A percentile compares a stretch with the other conserved stretches of the same genome.
These are phyloP conservation scores for Podospora pseudopauciseta DNA, from an alignment of 495 filamentous ascomycete species.

Conservation along the genomic window DNA sequence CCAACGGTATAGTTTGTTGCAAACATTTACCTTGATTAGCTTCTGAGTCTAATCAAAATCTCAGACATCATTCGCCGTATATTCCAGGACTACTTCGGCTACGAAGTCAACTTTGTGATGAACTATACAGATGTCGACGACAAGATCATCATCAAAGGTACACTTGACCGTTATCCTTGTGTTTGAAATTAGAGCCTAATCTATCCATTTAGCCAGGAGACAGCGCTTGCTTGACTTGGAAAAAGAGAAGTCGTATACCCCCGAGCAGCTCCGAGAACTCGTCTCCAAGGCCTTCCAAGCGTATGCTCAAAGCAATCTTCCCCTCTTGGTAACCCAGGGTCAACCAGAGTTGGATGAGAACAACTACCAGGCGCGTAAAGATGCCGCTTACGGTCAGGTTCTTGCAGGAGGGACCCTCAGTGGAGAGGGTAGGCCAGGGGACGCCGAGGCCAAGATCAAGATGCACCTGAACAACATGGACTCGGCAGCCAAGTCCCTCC, in stretches of 20 bases:
- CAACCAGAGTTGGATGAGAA: conserved; percentile 40
- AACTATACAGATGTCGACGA: conserved; percentile 93
- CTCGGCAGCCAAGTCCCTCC: conserved; percentile 56
- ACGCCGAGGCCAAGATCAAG: conserved; percentile 80
- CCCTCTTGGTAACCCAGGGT: conserved; percentile 48
- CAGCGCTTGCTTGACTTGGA: conserved; percentile 67
- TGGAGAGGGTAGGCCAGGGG: conserved; percentile 57
- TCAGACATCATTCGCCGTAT: conserved; percentile 91
- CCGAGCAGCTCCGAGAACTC: conserved; percentile 46
- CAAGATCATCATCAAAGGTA: conserved; percentile 53
- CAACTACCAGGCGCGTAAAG: conserved; percentile 53
- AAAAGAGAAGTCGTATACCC: conserved; percentile 41
- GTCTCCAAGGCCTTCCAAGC: conserved; percentile 62
- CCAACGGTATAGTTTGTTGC: neutral
- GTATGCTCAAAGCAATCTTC: conserved; percentile 77
- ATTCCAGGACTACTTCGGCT: conserved; percentile 80
- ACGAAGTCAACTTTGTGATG: conserved; percentile 86
- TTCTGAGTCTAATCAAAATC: conserved; percentile 41
- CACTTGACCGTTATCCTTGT: neutral
- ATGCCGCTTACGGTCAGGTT: conserved; percentile 60
- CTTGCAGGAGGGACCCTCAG: conserved; percentile 60
- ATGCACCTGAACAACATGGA: conserved; percentile 84
- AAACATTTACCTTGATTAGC: neutral
- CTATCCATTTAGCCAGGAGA: conserved; percentile 55
- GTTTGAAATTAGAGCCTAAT: neutral